Conservation (phyloP, 441 rosid genomes). For the Pelargonium fulgidum region DNA sequence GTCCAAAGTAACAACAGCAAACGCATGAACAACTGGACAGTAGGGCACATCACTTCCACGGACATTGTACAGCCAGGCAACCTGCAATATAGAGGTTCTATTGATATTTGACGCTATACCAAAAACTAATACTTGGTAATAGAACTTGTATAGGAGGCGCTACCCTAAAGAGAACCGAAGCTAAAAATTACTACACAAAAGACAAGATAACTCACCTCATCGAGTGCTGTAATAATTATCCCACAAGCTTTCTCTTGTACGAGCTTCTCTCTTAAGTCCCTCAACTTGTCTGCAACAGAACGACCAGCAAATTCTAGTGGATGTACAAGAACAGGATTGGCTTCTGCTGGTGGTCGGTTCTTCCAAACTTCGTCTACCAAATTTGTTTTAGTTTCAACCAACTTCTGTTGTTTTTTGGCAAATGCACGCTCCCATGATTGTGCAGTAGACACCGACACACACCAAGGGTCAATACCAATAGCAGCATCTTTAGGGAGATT, state of each 20-base stretch:
- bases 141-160: not conserved
- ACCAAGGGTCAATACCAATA: slow-evolving; percentile 82
- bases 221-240: slow-evolving; percentile 70
- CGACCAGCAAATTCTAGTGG: slow-evolving; percentile 69
- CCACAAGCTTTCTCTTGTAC: slow-evolving; percentile 47
- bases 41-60: slow-evolving; percentile 90
- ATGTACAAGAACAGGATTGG: slow-evolving; percentile 55
- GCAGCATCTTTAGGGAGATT: slow-evolving; percentile 61
- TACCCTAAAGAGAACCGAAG: not conserved
- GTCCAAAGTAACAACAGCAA: slow-evolving; percentile 61
- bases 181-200: slow-evolving; percentile 6
- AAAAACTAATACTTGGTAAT: not conserved
- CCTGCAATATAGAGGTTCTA: slow-evolving; percentile 40
- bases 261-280: slow-evolving; percentile 59
- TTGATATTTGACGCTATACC: slow-evolving; percentile 1
- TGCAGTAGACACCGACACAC: slow-evolving; percentile 73
- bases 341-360: slow-evolving; percentile 55
- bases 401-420: slow-evolving; percentile 58
- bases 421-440: slow-evolving; percentile 67
- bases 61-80: slow-evolving; percentile 95
- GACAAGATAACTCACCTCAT: slow-evolving; percentile 50
- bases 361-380: slow-evolving; percentile 88
- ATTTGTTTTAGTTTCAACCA: slow-evolving; percentile 60
- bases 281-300: slow-evolving; percentile 60
- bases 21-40: slow-evolving; percentile 92